A percentile compares a stretch with the other conserved stretches of the same genome.
Evolutionary conservation across 75 land plant species (phyloP).

Genomic region (Pinus taeda): DNA sequence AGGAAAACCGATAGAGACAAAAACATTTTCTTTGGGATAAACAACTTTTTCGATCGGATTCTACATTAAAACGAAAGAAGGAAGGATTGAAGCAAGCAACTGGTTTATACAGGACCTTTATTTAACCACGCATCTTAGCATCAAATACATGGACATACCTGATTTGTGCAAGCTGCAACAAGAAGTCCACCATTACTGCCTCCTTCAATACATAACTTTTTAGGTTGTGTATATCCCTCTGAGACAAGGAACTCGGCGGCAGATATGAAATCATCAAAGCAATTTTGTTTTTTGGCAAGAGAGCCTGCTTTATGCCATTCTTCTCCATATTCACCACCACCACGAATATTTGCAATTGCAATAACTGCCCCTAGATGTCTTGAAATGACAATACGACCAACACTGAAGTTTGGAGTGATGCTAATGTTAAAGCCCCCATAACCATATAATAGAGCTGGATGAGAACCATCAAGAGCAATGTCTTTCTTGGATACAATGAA

Average conservation of each 20-base stretch:
- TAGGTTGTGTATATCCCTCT: constrained; percentile 76
- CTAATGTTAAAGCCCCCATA: constrained; percentile 93
- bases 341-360: constrained; percentile 91
- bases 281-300: constrained; percentile 83
- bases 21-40: not conserved
- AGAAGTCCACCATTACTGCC: constrained; percentile 98
- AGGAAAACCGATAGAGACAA: not conserved
- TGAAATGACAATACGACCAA: constrained; percentile 45
- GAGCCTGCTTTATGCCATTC: constrained; percentile 97
- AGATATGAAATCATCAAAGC: constrained; percentile 96
- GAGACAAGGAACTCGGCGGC: constrained; percentile 76
- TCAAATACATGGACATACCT: constrained; percentile 37
- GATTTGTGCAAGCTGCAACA: constrained; percentile 95
- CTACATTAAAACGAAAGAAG: not conserved
- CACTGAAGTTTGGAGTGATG: constrained; percentile 80
- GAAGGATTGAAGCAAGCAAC: too few species aligned
- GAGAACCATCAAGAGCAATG: constrained; percentile 56
- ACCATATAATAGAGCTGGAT: constrained; percentile 84
- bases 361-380: constrained; percentile 64
- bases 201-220: constrained; percentile 89
- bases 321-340: constrained; percentile 99
- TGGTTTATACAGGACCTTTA: too few species aligned
- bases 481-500: constrained; percentile 80
- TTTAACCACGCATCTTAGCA: too few species aligned
- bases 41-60: not conserved